Base-by-base conservation (phyloP, 2,329 filamentous ascomycete genomes). In the Gaeumannomyces sp. region DNA sequence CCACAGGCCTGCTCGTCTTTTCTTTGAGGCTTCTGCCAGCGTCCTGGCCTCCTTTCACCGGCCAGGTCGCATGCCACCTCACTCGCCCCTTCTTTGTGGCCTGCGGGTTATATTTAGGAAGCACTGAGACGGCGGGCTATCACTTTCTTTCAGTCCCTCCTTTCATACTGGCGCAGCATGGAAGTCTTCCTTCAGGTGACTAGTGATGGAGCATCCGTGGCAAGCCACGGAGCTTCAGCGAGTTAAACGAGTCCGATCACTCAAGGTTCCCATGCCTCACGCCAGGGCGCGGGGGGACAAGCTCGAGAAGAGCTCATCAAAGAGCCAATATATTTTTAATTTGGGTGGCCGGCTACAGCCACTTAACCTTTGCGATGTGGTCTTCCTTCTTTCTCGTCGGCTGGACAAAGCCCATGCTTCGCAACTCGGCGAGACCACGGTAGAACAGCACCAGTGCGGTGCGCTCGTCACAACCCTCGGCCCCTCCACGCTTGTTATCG, bases 301-400 rank as follows among this genome's bases (percentile, higher is more conserved):
- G 25, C 38, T 19, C 11, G 14, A 45, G 38, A 5, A 45, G 5
- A 35, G 13, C 31, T 62, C 1, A 63, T 27, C 60, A 61, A 61
- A 61, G 38, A 38, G 45, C 7, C 22, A 53, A 25, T n/a, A 4
- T 3, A 25, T 4, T 53, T 53, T 8, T 25, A 25, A 25, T 25
- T 53, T 10, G 1, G 45, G 45, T 4, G 16, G 7, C 45, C 10
- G 45, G 22, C 75, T 66, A 85, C 67, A 95, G 79, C 70, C 94
- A 95, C 74, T 90, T 93, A 87, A 93, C 82, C 80, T 97, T 98
- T 56, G 92, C 89, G 70, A 98, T 80, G 77, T 98, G 94, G 74
- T 98, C 95, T 29, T 88, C 86, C 81, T 96, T 97, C 81, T 93
- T 97, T 77, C 89, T 91, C 72, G 90, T 98, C 67, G 85, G 83